Evolutionary conservation across 1,284 basidiomycete genomes (phyloP), one percentile per base, ranked within the genome.

Genomic region (Microbotryum violaceum): DNA sequence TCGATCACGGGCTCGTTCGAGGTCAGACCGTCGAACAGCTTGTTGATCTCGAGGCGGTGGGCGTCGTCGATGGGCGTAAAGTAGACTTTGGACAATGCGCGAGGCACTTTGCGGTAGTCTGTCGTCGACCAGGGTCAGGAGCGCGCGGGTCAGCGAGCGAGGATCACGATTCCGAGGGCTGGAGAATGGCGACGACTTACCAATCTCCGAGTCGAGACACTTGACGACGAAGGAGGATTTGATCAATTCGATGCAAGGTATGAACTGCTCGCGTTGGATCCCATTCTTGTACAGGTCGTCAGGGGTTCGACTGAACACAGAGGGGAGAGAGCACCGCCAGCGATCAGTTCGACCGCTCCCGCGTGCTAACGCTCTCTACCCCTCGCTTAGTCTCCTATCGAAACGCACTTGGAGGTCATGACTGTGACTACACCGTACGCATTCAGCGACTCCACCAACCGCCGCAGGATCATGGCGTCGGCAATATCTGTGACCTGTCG

Each of bases 261-360:
- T 74, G 77, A 99, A 99, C 70, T 89, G 92, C n/a, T 88, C 84
- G 21, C 96, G 85, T 75, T 99, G 96, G 56, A 99, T 97, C 0
- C 96, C 96, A 71, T 98, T 98, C 82, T 94, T 94, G 80, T 99
- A 99, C 1, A 99, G 81, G 49, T 97, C 91, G 73, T 96, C 87
- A 4, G 96, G 96, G 75, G 96, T 91, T 60, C 96, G 94, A 77
- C 93, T 97, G 71, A 3, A 57, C 29, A 10, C 21, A 4, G 53
- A 60, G 37, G 6, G 49, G 46, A 25, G 48, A 18, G 21, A 49
- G 29, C 42, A 42, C 6, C 42, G 18, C 48, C 20, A 52, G 47
- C 14, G 18, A 52, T 23, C 27, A 47, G 12, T 20, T 20, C n/a
- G 23, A 18, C 9, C 31, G 31, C 31, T 31, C 7, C 31, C 31